Evolutionary conservation across 2,329 filamentous ascomycete species (phyloP).

Genomic region (Xylaria polymorpha): DNA sequence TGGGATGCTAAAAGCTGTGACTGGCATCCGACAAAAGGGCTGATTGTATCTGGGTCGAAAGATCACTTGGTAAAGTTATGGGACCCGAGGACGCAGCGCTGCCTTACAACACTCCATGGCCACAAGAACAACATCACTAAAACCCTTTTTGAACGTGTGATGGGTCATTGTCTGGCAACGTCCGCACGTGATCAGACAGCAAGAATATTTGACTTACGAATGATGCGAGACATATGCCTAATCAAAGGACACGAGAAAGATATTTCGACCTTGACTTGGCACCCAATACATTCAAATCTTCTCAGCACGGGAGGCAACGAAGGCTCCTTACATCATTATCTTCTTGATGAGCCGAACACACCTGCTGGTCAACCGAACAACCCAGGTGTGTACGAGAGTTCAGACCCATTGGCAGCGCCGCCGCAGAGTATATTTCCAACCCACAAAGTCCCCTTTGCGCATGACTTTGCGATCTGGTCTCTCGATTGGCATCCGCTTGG

Average conservation of each 20-base stretch:
- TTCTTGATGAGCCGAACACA: conserved; percentile 94
- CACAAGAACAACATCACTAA: conserved; percentile 98
- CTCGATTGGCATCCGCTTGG: conserved; percentile 97
- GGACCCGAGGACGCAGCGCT: conserved; percentile 93
- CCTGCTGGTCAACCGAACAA: conserved; percentile 77
- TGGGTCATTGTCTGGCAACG: conserved; percentile 87
- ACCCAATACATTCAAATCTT: conserved; percentile 89
- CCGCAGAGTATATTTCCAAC: conserved; percentile 93
- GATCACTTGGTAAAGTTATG: conserved; percentile 97
- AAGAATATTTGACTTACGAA: conserved; percentile 91
- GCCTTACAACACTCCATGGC: conserved; percentile 91
- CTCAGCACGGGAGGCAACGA: conserved; percentile 92
- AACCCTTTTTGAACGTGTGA: conserved; percentile 87
- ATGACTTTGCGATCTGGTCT: conserved; percentile 97
- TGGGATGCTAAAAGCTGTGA: conserved; percentile 98
- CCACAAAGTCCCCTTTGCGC: conserved; percentile 86
- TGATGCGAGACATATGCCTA: conserved; percentile 97
- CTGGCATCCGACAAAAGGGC: conserved; percentile 95
- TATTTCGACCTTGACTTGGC: conserved; percentile 91
- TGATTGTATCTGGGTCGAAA: conserved; percentile 96
- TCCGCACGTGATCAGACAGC: conserved; percentile 94
- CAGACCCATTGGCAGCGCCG: conserved; percentile 81
- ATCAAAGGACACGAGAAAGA: conserved; percentile 97
- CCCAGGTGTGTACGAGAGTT: conserved; percentile 84
- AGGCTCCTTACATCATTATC: conserved; percentile 89